phyloP scores from a whole-genome alignment of 1,284 basidiomycete species.

The Trametes polyzona region DNA sequence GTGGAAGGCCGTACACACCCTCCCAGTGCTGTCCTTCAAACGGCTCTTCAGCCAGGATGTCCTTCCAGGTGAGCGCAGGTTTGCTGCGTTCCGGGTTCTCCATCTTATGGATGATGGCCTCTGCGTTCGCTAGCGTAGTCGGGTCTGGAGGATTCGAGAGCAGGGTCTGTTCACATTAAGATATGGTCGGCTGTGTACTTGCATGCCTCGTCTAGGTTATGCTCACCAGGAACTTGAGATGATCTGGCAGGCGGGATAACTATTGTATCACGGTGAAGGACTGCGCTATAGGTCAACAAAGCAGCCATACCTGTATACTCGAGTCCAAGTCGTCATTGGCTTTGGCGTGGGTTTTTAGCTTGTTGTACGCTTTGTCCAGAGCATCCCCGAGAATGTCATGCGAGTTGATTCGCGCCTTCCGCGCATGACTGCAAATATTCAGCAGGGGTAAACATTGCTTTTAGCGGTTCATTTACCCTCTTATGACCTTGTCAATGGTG shows the following conservation, averaged over 20 bases:
- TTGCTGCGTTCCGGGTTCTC: constrained; percentile 48
- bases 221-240: constrained; percentile 70
- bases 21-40: constrained; percentile 82
- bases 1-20: constrained; percentile 54
- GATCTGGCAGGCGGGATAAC: constrained; percentile 64
- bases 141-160: constrained; percentile 56
- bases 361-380: constrained; percentile 51
- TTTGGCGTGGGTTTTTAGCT: constrained; percentile 52
- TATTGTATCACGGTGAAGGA: constrained; percentile 30
- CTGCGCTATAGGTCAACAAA: background rate
- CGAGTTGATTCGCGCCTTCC: constrained; percentile 73
- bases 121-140: constrained; percentile 53
- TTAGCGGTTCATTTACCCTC: constrained; percentile 47
- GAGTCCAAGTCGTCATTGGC: constrained; percentile 63
- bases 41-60: constrained; percentile 77
- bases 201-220: background rate
- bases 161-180: constrained; percentile 45
- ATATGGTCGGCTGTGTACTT: background rate
- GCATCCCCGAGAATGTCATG: constrained; percentile 62
- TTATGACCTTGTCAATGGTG: constrained; percentile 57
- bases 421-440: constrained; percentile 41
- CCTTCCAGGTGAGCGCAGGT: constrained; percentile 63
- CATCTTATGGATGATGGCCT: constrained; percentile 50
- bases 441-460: constrained; percentile 7
- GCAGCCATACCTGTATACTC: constrained; percentile 59